These are phyloP conservation scores for Cyphellophora attinorum DNA, from an alignment of 2,329 filamentous ascomycete genomes.

Conservation along the genomic window DNA sequence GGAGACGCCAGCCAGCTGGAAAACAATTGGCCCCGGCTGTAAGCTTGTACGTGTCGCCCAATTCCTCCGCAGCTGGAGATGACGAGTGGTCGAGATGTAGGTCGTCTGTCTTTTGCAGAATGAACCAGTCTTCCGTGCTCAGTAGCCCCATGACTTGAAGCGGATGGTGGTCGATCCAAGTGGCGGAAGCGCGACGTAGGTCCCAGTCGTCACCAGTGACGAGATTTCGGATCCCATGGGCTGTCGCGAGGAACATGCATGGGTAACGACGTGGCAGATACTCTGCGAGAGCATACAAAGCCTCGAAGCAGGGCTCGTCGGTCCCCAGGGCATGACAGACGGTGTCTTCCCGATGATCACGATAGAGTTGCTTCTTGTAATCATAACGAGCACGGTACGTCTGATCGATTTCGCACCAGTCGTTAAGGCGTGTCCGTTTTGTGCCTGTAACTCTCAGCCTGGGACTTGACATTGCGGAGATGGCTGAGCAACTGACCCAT, in stretches of 20 bases:
- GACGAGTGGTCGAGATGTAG: not conserved
- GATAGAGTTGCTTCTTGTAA: constrained; percentile 3
- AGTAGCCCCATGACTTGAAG: constrained; percentile 3
- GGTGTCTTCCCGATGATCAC: constrained; percentile 2
- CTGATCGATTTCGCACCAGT: constrained; percentile 3
- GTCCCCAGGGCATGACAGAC: constrained; percentile 1
- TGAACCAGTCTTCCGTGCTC: constrained; percentile 5
- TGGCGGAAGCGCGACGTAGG: not conserved
- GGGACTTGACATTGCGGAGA: not conserved
- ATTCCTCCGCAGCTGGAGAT: not conserved
- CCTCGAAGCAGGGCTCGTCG: constrained; percentile 4
- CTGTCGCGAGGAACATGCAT: constrained; percentile 3
- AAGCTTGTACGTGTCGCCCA: not conserved
- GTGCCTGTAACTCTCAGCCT: not conserved
- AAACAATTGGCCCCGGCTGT: constrained; percentile 3
- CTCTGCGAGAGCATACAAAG: constrained; percentile 2
- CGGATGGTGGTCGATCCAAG: constrained; percentile 2
- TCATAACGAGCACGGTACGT: constrained; percentile 2
- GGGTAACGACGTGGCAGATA: constrained; percentile 2
- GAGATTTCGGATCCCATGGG: constrained; percentile 1
- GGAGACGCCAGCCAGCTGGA: constrained; percentile 3
- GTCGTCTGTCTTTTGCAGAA: constrained; percentile 1
- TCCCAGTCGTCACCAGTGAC: constrained; percentile 3
- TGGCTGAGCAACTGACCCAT: constrained; percentile 2
- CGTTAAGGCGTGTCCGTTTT: constrained; percentile 1